These are phyloP conservation scores for Omphalotus olearius DNA, from an alignment of 1,284 basidiomycete genomes.

Conservation along the genomic window DNA sequence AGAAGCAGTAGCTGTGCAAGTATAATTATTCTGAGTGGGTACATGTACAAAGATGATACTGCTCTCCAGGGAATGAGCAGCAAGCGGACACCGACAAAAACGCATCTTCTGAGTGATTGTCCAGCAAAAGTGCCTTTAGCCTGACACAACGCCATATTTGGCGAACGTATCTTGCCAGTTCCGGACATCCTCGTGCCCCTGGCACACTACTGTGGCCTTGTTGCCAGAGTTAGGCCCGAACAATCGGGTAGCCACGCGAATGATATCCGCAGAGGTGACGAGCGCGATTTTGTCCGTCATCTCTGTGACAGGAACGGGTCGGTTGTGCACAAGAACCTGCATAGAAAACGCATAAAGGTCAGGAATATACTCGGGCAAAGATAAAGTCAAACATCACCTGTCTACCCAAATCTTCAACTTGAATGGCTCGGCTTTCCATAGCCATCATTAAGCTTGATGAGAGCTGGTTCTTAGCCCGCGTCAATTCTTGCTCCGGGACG, in stretches of 20 bases:
- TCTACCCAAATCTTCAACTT: constrained; percentile 86
- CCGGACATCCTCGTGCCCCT: constrained; percentile 66
- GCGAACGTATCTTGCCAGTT: constrained; percentile 55
- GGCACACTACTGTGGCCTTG: constrained; percentile 66
- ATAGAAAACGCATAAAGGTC: constrained; percentile 14
- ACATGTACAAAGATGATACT: no score
- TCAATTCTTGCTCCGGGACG: constrained; percentile 69
- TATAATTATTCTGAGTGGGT: no score
- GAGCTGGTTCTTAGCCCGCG: constrained; percentile 93
- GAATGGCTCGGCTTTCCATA: constrained; percentile 85
- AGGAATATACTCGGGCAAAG: constrained; percentile 7
- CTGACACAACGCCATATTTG: constrained; percentile 59
- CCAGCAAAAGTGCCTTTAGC: no score
- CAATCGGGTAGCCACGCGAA: constrained; percentile 70
- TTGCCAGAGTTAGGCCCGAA: constrained; percentile 60
- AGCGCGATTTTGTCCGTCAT: constrained; percentile 91
- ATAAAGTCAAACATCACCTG: constrained; percentile 44
- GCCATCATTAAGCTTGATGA: constrained; percentile 96
- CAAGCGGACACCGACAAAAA: no score
- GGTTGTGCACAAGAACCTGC: constrained; percentile 88
- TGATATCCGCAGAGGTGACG: constrained; percentile 70
- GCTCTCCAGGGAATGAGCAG: no score
- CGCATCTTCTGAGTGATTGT: no score
- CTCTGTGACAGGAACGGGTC: constrained; percentile 84
- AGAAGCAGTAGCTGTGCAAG: no score